Evolutionary conservation across 2,329 filamentous ascomycete species (phyloP).

Genomic region (Tetracladium maxilliforme): DNA sequence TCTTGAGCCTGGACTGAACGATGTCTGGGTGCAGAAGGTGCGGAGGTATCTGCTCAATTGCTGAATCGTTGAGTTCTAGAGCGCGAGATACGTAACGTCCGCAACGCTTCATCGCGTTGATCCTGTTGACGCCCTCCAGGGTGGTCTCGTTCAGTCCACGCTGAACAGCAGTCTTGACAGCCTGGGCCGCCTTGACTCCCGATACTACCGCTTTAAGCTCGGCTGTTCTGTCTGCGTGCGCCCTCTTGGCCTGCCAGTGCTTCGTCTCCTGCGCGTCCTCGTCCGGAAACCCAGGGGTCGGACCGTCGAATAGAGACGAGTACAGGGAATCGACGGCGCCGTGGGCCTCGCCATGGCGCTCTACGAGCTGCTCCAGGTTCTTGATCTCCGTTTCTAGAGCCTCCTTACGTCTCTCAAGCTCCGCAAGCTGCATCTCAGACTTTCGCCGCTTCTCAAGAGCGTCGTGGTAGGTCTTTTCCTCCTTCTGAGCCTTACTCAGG

Average conservation of each 20-base stretch:
- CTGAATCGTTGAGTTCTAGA: too few species aligned
- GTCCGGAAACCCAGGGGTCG: slow-evolving; percentile 2
- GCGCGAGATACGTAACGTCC: too few species aligned
- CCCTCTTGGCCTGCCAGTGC: slow-evolving; percentile 1
- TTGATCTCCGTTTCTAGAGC: not conserved
- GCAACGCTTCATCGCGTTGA: not conserved
- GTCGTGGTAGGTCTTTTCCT: slow-evolving; percentile 2
- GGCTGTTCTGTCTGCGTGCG: slow-evolving; percentile 2
- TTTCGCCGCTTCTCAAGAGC: slow-evolving; percentile 1
- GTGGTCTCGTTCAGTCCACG: not conserved
- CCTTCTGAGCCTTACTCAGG: slow-evolving; percentile 3
- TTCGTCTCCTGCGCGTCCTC: slow-evolving; percentile 2
- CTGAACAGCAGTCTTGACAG: slow-evolving; percentile 1
- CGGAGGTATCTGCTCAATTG: too few species aligned
- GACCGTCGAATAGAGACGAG: slow-evolving; percentile 2
- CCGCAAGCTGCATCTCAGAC: too few species aligned
- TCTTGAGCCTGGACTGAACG: too few species aligned
- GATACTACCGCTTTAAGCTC: slow-evolving; percentile 1
- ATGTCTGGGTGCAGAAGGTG: too few species aligned
- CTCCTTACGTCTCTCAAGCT: slow-evolving; percentile 1
- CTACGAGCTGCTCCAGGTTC: slow-evolving; percentile 1
- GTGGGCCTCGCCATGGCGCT: slow-evolving; percentile 2
- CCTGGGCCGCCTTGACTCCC: slow-evolving; percentile 1
- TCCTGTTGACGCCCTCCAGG: not conserved
- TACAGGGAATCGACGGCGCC: slow-evolving; percentile 3